Evolutionary conservation across 2,329 filamentous ascomycete species (phyloP).

Genomic region (Xylaria sp.): DNA sequence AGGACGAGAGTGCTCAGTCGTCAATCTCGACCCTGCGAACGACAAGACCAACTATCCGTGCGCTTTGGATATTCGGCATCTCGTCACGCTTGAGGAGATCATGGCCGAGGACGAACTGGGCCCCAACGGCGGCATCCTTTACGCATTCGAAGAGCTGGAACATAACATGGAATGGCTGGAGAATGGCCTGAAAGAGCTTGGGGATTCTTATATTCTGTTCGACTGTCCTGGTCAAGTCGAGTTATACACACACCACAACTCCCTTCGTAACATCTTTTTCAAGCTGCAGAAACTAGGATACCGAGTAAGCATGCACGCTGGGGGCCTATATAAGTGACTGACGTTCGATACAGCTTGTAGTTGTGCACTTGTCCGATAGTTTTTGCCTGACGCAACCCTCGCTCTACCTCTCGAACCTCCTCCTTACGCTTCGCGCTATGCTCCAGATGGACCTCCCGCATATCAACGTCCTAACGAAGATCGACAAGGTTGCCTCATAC

Average conservation of each 20-base stretch:
- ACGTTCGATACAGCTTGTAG: slow-evolving; percentile 75
- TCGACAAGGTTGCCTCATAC: slow-evolving; percentile 90
- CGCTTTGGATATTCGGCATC: slow-evolving; percentile 87
- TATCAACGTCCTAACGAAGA: slow-evolving; percentile 95
- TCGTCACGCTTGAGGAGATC: slow-evolving; percentile 92
- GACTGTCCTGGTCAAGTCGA: slow-evolving; percentile 98
- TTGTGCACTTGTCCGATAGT: slow-evolving; percentile 92
- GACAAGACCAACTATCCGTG: slow-evolving; percentile 89
- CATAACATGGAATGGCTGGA: slow-evolving; percentile 94
- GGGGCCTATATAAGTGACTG: slow-evolving; percentile 37
- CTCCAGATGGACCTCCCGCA: slow-evolving; percentile 97
- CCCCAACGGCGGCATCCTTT: slow-evolving; percentile 91
- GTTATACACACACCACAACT: slow-evolving; percentile 94
- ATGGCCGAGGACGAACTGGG: slow-evolving; percentile 92
- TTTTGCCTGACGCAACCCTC: slow-evolving; percentile 94
- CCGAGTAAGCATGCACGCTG: slow-evolving; percentile 70
- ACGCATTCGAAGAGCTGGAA: slow-evolving; percentile 94
- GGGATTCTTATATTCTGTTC: slow-evolving; percentile 92
- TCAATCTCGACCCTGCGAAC: slow-evolving; percentile 97
- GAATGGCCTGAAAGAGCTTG: slow-evolving; percentile 79
- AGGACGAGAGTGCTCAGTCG: slow-evolving; percentile 90
- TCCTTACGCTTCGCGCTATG: slow-evolving; percentile 95
- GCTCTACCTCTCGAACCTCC: slow-evolving; percentile 91
- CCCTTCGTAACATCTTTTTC: slow-evolving; percentile 90
- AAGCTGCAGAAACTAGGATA: slow-evolving; percentile 90